Base-by-base conservation (phyloP, 2,329 filamentous ascomycete species). In the Neopestalotiopsis clavispora region DNA sequence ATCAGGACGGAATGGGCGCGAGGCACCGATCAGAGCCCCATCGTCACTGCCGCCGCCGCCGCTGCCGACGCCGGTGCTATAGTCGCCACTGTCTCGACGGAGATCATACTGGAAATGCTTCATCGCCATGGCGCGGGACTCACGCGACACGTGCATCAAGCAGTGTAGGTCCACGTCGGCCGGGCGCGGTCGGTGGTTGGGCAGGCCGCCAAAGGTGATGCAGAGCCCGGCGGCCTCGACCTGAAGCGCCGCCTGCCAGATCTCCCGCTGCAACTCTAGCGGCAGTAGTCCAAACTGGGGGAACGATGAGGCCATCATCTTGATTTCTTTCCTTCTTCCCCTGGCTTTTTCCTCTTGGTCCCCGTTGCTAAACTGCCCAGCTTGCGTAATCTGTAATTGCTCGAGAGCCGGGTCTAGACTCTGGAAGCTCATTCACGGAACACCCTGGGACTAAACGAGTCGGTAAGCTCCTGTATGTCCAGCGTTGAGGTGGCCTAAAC, bases 101-200 rank as follows among this genome's bases (percentile, higher is more conserved):
- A 62, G 12, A 10, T 30, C 17, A 20, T 62, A 62, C 5, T 32
- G 28, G 20, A 62, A 62, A 32, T 62, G 59, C 30, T 30, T 20
- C 10, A 20, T 13, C 14, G 59, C 59, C 59, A 62, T 62, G 32
- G 30, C 28, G 13, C 59, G 59, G 32, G 30, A 38, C 30, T 62
- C 59, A 20, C 34, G 59, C n/a, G 28, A 62, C 13, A 62, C 59
- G 32, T 62, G 59, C 59, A 62, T 62, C 14, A 62, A 30, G 30
- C n/a, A 20, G 59, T 62, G 59, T 17, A 62, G 59, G 20, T 62
- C 59, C 28, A 62, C 59, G 32, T 62, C 59, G n/a, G 59, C 59
- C 59, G 34, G 34, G 30, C 28, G 59, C 3, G 59, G 59, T 28
- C n/a, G 34, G 30, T 34, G 32, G 59, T 62, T 62, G 30, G 59